Percentiles rank a stretch among this genome's conserved stretches.
phyloP scores from a whole-genome alignment of 768 basidiomycete genomes.

The Grammothele lineata region DNA sequence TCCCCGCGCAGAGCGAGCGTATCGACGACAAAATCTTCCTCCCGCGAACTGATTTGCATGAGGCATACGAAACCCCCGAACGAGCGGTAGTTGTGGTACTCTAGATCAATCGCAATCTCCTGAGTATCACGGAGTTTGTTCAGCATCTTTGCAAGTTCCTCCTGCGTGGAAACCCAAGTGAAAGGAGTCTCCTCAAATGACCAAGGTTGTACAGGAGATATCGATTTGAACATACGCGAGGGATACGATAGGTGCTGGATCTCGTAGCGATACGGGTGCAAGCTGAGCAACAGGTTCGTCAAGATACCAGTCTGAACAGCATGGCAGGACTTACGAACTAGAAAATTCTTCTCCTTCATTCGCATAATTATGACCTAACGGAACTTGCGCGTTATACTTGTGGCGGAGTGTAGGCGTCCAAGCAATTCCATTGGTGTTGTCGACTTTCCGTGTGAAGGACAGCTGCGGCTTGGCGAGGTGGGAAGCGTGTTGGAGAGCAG shows the following conservation, averaged over 20 bases:
- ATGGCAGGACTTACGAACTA: constrained; percentile 27
- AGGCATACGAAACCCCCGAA: constrained; percentile 88
- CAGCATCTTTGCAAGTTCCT: constrained; percentile 59
- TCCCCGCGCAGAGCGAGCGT: constrained; percentile 70
- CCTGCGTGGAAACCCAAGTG: constrained; percentile 61
- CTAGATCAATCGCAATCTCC: constrained; percentile 92
- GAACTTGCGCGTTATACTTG: constrained; percentile 83
- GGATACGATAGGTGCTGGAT: constrained; percentile 73
- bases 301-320: background rate
- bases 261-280: constrained; percentile 85
- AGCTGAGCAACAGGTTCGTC: constrained; percentile 6
- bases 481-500: constrained; percentile 69
- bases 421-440: constrained; percentile 51
- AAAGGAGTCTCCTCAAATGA: constrained; percentile 66
- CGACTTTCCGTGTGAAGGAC: constrained; percentile 52
- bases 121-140: constrained; percentile 54
- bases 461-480: constrained; percentile 81
- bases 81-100: constrained; percentile 86
- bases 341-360: constrained; percentile 22
- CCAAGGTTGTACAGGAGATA: constrained; percentile 47
- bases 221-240: constrained; percentile 53
- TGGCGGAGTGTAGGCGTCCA: constrained; percentile 70
- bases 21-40: constrained; percentile 87
- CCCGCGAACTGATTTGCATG: constrained; percentile 86
- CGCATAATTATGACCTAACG: constrained; percentile 61